These are phyloP conservation scores for Zychaea mexicana DNA, from an alignment of 371 early-diverging fungal genomes.

Conservation along the genomic window DNA sequence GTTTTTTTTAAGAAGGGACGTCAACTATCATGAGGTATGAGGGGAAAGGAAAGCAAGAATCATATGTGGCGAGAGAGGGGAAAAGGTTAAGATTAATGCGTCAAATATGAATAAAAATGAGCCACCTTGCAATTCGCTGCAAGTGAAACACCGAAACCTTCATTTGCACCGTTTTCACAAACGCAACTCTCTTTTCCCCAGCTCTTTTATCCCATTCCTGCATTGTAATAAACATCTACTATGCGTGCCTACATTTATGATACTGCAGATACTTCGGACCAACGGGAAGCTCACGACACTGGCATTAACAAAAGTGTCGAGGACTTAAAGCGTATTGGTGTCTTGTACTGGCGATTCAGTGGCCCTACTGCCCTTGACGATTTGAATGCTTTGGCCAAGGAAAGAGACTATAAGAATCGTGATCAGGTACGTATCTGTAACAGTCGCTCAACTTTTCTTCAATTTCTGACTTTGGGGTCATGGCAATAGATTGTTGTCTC, in stretches of 20 bases:
- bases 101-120: no score
- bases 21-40: no score
- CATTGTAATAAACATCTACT: neutral
- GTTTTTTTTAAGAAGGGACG: no score
- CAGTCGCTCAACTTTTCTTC: no score
- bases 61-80: no score
- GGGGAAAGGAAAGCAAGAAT: no score
- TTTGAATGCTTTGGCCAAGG: slow-evolving; percentile 70
- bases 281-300: slow-evolving; percentile 78
- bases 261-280: slow-evolving; percentile 45
- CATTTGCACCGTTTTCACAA: neutral
- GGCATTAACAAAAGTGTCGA: slow-evolving; percentile 59
- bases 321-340: slow-evolving; percentile 69
- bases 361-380: slow-evolving; percentile 57
- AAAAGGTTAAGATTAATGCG: no score
- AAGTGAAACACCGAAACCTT: no score
- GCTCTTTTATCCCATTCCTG: slow-evolving; percentile 3
- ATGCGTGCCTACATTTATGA: slow-evolving; percentile 80
- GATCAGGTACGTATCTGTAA: slow-evolving; percentile 79
- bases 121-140: no score
- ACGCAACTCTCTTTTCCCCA: slow-evolving; percentile 8
- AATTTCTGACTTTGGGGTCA: no score
- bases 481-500: slow-evolving; percentile 65
- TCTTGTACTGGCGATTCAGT: slow-evolving; percentile 74
- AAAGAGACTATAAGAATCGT: slow-evolving; percentile 87